Conservation (phyloP, 305 asterid genomes). For the Rubia occidens region DNA sequence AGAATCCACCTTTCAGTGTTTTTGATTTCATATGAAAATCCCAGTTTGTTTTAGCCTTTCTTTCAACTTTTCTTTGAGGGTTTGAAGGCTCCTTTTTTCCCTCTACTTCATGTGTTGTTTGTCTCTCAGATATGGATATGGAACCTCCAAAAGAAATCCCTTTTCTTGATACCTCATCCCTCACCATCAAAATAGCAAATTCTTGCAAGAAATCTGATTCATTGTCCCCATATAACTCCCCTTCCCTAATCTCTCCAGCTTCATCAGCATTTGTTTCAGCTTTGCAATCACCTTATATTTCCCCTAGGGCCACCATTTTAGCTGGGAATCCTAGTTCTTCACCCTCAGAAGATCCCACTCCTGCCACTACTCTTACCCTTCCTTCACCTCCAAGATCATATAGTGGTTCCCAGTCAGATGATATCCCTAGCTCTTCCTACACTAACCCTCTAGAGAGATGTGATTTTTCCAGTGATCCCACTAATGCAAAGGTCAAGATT, state of each 20-base stretch:
- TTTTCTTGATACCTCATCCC: constrained; percentile 37
- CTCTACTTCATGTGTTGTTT: constrained; percentile 14
- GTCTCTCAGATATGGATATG: constrained; percentile 42
- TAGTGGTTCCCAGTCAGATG: constrained; percentile 74
- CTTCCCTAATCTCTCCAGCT: constrained; percentile 64
- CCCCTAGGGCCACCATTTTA: constrained; percentile 56
- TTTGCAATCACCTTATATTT: constrained; percentile 76
- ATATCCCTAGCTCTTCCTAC: constrained; percentile 77
- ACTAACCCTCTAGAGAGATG: constrained; percentile 61
- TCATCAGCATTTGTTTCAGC: constrained; percentile 95
- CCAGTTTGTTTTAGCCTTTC: neutral
- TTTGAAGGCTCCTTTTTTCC: neutral
- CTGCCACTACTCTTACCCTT: constrained; percentile 45
- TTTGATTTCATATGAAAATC: constrained; percentile 10
- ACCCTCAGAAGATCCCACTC: constrained; percentile 35
- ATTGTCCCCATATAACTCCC: constrained; percentile 50
- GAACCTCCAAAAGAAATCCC: constrained; percentile 32
- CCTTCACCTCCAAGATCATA: constrained; percentile 62
- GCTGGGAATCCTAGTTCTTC: constrained; percentile 16
- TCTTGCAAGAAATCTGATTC: constrained; percentile 31
- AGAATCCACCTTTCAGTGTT: constrained; percentile 19
- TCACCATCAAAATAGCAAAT: constrained; percentile 45
- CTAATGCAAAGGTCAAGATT: constrained; percentile 47
- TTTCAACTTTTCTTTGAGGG: constrained; percentile 13
- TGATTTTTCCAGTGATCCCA: constrained; percentile 36